Conservation (phyloP, 768 basidiomycete species). For the Rhodocollybia butyracea region DNA sequence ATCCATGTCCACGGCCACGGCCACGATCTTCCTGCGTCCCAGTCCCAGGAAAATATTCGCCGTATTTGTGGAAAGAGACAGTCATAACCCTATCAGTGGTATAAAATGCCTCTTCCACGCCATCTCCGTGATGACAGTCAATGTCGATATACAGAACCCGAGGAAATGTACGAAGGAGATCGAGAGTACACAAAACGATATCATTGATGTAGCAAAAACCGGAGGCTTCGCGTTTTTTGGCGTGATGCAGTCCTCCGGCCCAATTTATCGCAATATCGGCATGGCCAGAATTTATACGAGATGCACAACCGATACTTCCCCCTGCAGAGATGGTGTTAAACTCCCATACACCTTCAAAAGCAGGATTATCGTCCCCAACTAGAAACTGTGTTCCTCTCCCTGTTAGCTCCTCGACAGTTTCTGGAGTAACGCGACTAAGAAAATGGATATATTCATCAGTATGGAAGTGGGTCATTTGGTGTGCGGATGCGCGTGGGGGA, state of each 20-base stretch:
- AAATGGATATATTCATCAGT: conserved; percentile 99
- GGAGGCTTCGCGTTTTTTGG: conserved; percentile 97
- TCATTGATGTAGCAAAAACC: conserved; percentile 99
- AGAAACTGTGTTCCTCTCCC: conserved; percentile 72
- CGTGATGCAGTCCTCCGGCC: conserved; percentile 98
- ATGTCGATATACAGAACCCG: conserved; percentile 97
- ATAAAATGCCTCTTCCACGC: conserved; percentile 98
- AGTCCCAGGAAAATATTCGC: conserved; percentile 87
- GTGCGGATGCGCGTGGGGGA: conserved; percentile 66
- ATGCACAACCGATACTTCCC: conserved; percentile 84
- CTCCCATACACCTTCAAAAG: conserved; percentile 95
- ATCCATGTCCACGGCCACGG: conserved; percentile 78
- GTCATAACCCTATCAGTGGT: conserved; percentile 98
- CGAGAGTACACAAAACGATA: conserved; percentile 92
- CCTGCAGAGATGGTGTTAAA: conserved; percentile 97
- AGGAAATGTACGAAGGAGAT: conserved; percentile 79
- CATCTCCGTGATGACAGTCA: conserved; percentile 98
- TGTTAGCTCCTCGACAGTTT: conserved; percentile 84
- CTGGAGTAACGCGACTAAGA: conserved; percentile 82
- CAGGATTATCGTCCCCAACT: conserved; percentile 88
- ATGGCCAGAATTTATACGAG: conserved; percentile 73
- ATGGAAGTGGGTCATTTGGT: conserved; percentile 91
- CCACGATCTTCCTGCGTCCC: conserved; percentile 85
- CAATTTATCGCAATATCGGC: conserved; percentile 61
- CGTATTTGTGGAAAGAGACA: conserved; percentile 95